These are phyloP conservation scores for Graphilbum ipis-grandicollis DNA, from an alignment of 2,329 filamentous ascomycete species.

Conservation along the genomic window DNA sequence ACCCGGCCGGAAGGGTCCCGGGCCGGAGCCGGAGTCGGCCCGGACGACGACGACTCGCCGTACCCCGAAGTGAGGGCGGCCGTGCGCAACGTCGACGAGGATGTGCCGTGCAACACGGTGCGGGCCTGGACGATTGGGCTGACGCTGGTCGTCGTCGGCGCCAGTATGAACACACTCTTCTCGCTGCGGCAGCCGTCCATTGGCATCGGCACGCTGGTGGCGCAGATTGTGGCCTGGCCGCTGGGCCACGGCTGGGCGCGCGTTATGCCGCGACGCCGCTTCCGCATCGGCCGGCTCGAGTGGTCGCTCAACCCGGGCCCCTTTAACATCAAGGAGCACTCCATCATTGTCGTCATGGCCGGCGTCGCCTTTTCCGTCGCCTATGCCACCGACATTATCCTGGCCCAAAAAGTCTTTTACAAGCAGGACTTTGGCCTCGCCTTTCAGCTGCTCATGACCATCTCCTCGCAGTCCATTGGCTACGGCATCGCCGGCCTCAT, in stretches of 20 bases:
- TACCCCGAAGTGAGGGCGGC: slow-evolving; percentile 50
- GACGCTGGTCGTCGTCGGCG: slow-evolving; percentile 34
- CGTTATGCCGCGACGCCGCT: slow-evolving; percentile 30
- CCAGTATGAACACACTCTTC: slow-evolving; percentile 46
- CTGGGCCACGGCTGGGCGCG: slow-evolving; percentile 43
- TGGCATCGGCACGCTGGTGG: slow-evolving; percentile 40
- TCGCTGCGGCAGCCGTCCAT: slow-evolving; percentile 46
- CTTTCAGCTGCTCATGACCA: slow-evolving; percentile 48
- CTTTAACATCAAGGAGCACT: slow-evolving; percentile 55
- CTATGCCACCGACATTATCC: slow-evolving; percentile 58
- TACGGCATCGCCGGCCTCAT: slow-evolving; percentile 55
- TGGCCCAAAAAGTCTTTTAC: slow-evolving; percentile 56
- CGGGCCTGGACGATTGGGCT: slow-evolving; percentile 48
- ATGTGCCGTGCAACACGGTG: slow-evolving; percentile 47
- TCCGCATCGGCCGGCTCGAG: slow-evolving; percentile 32
- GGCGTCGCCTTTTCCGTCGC: slow-evolving; percentile 52
- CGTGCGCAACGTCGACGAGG: slow-evolving; percentile 46
- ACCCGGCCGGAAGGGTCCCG: not conserved
- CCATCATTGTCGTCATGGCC: slow-evolving; percentile 53
- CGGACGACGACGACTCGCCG: slow-evolving; percentile 37
- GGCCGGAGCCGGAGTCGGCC: slow-evolving; percentile 10
- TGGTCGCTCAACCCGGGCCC: slow-evolving; percentile 49
- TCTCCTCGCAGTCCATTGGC: slow-evolving; percentile 52
- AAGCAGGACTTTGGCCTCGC: slow-evolving; percentile 48
- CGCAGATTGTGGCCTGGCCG: slow-evolving; percentile 47